Conservation (phyloP, 2,329 filamentous ascomycete species). For the Fusarium tuaranense region DNA sequence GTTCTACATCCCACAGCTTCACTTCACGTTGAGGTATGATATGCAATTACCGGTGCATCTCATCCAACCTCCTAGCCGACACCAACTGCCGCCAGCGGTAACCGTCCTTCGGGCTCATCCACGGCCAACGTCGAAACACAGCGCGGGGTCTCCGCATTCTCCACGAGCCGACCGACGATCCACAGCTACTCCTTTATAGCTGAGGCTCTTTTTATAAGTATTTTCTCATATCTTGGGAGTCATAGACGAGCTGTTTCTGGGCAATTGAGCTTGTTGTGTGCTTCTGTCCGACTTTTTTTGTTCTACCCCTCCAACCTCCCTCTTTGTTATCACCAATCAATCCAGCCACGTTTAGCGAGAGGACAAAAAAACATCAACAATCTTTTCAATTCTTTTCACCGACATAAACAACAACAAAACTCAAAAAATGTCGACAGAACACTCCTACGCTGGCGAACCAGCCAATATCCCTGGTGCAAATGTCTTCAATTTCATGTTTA, state of each 20-base stretch:
- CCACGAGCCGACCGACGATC: constrained; percentile 27
- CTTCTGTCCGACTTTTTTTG: background rate
- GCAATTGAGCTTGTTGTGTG: background rate
- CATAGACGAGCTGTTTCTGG: background rate
- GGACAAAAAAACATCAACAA: constrained; percentile 4
- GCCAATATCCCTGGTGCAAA: constrained; percentile 42
- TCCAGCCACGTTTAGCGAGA: constrained; percentile 15
- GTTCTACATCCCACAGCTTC: background rate
- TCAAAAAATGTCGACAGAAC: constrained; percentile 30
- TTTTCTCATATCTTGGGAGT: background rate
- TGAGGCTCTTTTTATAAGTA: constrained; percentile 30
- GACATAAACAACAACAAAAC: background rate
- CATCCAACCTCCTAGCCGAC: constrained; percentile 19
- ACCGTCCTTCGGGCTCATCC: background rate
- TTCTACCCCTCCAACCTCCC: background rate
- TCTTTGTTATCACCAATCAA: background rate
- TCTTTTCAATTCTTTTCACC: background rate
- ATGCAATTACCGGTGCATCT: constrained; percentile 17
- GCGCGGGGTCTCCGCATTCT: constrained; percentile 39
- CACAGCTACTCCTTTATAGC: constrained; percentile 8
- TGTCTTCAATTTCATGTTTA: constrained; percentile 53
- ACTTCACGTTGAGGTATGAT: background rate
- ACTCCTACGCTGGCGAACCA: constrained; percentile 30
- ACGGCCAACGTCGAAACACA: background rate
- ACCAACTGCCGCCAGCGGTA: constrained; percentile 31